A percentile compares a stretch with the other conserved stretches of the same genome.
These are phyloP conservation scores for Diaporthe australafricana DNA, from an alignment of 2,329 filamentous ascomycete genomes.

Conservation along the genomic window DNA sequence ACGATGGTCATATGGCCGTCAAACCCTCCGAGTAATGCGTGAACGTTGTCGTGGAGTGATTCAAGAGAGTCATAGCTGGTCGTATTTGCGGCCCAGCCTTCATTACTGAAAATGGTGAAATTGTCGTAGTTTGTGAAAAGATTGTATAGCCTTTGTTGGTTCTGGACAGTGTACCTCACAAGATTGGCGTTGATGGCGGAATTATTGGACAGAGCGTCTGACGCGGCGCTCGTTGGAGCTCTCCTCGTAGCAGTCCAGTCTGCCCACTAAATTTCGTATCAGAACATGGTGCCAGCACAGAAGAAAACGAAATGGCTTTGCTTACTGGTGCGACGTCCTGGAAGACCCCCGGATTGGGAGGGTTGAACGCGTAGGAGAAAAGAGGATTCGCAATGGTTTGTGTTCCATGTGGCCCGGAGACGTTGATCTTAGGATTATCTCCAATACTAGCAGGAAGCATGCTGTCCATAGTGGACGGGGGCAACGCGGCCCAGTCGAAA, in stretches of 20 bases:
- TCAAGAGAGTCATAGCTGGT: constrained; percentile 73
- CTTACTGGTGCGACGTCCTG: constrained; percentile 68
- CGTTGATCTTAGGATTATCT: constrained; percentile 54
- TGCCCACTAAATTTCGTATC: constrained; percentile 59
- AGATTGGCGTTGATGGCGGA: constrained; percentile 64
- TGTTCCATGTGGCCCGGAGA: constrained; percentile 66
- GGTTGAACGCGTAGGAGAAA: constrained; percentile 70
- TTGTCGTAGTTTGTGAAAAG: constrained; percentile 76
- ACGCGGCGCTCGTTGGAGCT: constrained; percentile 56
- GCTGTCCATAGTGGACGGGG: constrained; percentile 57
- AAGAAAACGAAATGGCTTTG: constrained; percentile 33
- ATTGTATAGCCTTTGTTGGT: constrained; percentile 74
- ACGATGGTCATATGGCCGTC: constrained; percentile 78
- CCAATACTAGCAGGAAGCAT: constrained; percentile 62
- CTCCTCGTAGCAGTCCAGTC: constrained; percentile 71
- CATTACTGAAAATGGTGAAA: constrained; percentile 77
- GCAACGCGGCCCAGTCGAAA: constrained; percentile 68
- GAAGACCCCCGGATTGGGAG: constrained; percentile 69
- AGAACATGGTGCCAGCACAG: constrained; percentile 29
- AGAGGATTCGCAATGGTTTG: constrained; percentile 72
- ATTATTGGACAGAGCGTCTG: constrained; percentile 68
- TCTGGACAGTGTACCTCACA: constrained; percentile 62
- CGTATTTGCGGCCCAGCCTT: constrained; percentile 66
- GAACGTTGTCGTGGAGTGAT: constrained; percentile 72
- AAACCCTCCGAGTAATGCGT: constrained; percentile 67